phyloP scores from a whole-genome alignment of 495 filamentous ascomycete species.

The Articulospora tetracladia region DNA sequence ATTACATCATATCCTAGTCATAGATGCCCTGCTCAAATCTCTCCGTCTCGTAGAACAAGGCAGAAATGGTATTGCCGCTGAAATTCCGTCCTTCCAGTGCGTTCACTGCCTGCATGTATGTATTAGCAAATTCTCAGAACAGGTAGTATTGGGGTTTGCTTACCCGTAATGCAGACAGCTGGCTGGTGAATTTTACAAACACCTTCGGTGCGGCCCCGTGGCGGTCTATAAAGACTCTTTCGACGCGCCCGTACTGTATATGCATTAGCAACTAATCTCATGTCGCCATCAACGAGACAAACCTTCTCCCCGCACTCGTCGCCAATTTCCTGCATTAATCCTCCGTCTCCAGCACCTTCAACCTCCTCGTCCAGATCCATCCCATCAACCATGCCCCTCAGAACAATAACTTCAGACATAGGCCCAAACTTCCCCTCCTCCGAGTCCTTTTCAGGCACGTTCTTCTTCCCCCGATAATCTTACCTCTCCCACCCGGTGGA shows the following conservation, averaged over 20 bases:
- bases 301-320: conserved; percentile 83
- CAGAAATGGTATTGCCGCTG: conserved; percentile 76
- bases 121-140: too few relatives aligned
- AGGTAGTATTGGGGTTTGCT: conserved; percentile 6
- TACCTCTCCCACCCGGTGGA: conserved; percentile 60
- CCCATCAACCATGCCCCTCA: conserved; percentile 77
- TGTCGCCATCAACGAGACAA: conserved; percentile 13
- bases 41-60: conserved; percentile 74
- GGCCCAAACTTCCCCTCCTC: conserved; percentile 63
- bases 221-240: conserved; percentile 72
- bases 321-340: conserved; percentile 88
- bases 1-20: conserved; percentile 27
- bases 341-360: conserved; percentile 50
- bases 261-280: conserved; percentile 16
- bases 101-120: conserved; percentile 64
- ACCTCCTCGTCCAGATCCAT: conserved; percentile 68
- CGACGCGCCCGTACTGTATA: conserved; percentile 74
- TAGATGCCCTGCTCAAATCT: conserved; percentile 76
- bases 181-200: conserved; percentile 86
- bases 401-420: conserved; percentile 75
- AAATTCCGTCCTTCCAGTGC: conserved; percentile 80
- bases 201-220: conserved; percentile 55
- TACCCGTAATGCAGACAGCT: conserved; percentile 68
- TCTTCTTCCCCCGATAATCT: conserved; percentile 73
- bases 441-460: conserved; percentile 35